Evolutionary conservation across 1,284 basidiomycete genomes (phyloP).

Genomic region (Ustilago shanxiensis): DNA sequence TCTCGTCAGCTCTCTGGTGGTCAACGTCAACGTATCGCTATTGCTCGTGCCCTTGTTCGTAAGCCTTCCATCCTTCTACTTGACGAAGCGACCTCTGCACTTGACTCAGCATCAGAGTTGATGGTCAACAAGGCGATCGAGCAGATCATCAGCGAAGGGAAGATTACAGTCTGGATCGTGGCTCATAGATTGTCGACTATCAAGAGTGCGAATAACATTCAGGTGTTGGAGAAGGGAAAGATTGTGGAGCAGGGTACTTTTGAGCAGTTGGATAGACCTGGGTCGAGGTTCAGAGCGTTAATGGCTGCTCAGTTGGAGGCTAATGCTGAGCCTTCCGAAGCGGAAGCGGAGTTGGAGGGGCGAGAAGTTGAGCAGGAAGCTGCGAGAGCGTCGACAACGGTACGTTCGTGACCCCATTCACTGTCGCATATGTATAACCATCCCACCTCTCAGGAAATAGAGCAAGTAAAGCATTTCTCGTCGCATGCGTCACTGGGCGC

Average conservation of each 20-base stretch:
- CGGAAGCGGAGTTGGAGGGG: background rate
- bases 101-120: slow-evolving; percentile 71
- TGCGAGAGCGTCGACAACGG: background rate
- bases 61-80: slow-evolving; percentile 71
- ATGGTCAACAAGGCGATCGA: slow-evolving; percentile 72
- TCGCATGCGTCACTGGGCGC: too few species aligned
- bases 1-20: slow-evolving; percentile 70
- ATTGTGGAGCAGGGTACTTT: slow-evolving; percentile 73
- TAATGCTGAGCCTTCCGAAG: slow-evolving; percentile 7
- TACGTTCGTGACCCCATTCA: slow-evolving; percentile 16
- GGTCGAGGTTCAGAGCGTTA: slow-evolving; percentile 58
- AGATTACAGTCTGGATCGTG: slow-evolving; percentile 73
- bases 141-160: slow-evolving; percentile 71
- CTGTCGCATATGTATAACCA: background rate
- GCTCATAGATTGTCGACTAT: slow-evolving; percentile 73
- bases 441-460: slow-evolving; percentile 11
- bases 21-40: slow-evolving; percentile 73
- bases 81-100: slow-evolving; percentile 70
- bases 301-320: slow-evolving; percentile 66
- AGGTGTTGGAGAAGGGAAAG: slow-evolving; percentile 72
- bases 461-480: background rate
- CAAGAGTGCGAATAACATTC: slow-evolving; percentile 72
- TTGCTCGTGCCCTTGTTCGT: slow-evolving; percentile 73
- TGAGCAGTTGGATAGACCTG: slow-evolving; percentile 70
- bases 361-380: background rate